Percentiles rank a stretch among this genome's conserved stretches.
Conservation (phyloP, 208 protist genomes). For the Angomonas ambiguus region DNA sequence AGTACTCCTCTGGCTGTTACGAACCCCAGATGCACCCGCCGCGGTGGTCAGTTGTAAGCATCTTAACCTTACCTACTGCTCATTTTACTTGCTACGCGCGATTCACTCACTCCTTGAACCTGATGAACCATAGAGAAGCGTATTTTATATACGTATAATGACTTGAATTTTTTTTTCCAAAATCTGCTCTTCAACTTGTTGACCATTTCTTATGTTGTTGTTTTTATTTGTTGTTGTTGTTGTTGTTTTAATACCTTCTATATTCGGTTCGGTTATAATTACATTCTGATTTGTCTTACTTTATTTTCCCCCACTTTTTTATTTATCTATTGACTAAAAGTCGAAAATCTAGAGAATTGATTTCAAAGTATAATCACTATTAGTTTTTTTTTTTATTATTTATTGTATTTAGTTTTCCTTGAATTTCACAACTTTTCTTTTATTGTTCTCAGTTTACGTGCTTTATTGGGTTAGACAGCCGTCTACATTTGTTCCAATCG, state of each 20-base stretch:
- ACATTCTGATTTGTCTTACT: background rate
- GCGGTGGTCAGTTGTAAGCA: background rate
- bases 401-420: background rate
- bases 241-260: too few species aligned
- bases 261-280: too few species aligned
- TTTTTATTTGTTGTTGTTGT: background rate
- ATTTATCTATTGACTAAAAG: background rate
- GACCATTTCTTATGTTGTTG: too few species aligned
- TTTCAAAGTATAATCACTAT: background rate
- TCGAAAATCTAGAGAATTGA: background rate
- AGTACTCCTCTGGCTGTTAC: background rate
- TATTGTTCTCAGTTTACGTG: background rate
- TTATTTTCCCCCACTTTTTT: conserved; percentile 6
- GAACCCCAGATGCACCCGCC: background rate
- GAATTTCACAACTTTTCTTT: background rate
- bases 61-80: background rate
- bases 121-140: background rate
- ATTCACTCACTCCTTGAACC: conserved; percentile 6
- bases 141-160: conserved; percentile 11
- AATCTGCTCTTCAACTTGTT: too few species aligned
- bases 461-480: background rate
- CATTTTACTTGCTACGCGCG: background rate
- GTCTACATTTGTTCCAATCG: too few species aligned
- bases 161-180: background rate
- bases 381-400: conserved; percentile 11